phyloP scores from a whole-genome alignment of 768 basidiomycete species.

The Mycena alexandri region DNA sequence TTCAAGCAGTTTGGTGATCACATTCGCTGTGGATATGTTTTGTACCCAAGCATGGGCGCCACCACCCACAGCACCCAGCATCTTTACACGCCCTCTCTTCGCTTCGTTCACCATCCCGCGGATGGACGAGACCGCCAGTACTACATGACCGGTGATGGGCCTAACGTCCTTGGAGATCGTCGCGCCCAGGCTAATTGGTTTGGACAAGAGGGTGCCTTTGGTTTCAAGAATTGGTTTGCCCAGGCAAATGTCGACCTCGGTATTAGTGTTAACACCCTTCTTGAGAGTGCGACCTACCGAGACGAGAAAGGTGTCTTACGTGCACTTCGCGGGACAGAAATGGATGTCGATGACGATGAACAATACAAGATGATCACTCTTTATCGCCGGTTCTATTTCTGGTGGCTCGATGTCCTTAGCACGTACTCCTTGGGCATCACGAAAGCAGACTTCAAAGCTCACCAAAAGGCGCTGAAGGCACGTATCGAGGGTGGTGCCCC shows the following conservation, averaged over 20 bases:
- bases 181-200: slow-evolving; percentile 1
- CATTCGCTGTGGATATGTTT: slow-evolving; percentile 21
- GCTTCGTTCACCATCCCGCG: slow-evolving; percentile 11
- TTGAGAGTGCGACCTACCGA: not conserved
- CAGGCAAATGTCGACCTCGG: not conserved
- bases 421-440: slow-evolving; percentile 13
- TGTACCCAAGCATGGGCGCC: slow-evolving; percentile 15
- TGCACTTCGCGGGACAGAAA: no score
- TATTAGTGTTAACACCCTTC: not conserved
- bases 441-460: not conserved
- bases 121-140: not conserved
- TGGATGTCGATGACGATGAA: slow-evolving; percentile 15
- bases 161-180: slow-evolving; percentile 2
- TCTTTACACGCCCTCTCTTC: slow-evolving; percentile 9
- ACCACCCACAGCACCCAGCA: slow-evolving; percentile 15
- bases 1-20: slow-evolving; percentile 16
- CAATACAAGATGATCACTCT: slow-evolving; percentile 2
- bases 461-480: not conserved
- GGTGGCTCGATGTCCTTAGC: not conserved
- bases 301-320: slow-evolving; percentile 8
- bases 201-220: not conserved
- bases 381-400: slow-evolving; percentile 5
- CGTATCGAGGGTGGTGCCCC: not conserved
- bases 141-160: not conserved
- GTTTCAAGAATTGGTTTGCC: slow-evolving; percentile 6